Base-by-base conservation (phyloP, 2,329 filamentous ascomycete species). In the Pseudogymnoascus sp. region DNA sequence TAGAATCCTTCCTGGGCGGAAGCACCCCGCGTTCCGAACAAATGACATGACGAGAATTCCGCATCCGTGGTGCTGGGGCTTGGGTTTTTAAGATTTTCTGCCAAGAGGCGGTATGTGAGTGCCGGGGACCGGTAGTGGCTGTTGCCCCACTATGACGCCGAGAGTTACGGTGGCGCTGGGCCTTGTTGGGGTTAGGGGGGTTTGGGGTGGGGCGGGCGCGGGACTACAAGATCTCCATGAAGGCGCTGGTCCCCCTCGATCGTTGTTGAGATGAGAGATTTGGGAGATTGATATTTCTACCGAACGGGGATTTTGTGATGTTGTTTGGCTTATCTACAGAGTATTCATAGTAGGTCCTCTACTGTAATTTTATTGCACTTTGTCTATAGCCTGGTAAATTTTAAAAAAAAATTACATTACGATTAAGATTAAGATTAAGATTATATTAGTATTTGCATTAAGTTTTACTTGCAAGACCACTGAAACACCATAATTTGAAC, bases 151-250 rank as follows among this genome's bases (percentile, higher is more conserved):
- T 8, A 21, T 56, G n/a, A 35, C n/a, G 25, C 8, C 23, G 47
- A 16, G 47, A 14, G 14, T 4, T 12, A 33, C 4, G 16, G 50
- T 35, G 50, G 50, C 50, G 50, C 50, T n/a, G 18, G 5, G 50
- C 50, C 28, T 21, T 33, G 2, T 56, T 33, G 16, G 50, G 50
- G 2, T 33, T 56, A 21, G 28, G 16, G 50, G 3, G 2, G 2
- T 4, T 21, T 56, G 7, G 12, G 4, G 6, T 56, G 28, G 50
- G 50, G 16, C 47, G 25, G n/a, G 10, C 31, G 7, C n/a, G 21
- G 16, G 25, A 33, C 50, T 56, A 56, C 50, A 18, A 35, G 50
- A 56, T 56, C 50, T 56, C 50, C 50, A 56, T 56, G 50, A 56
- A 33, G 50, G 21, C 28, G 50, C 50, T 35, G 50, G 50, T 33